Evolutionary conservation across 1,284 basidiomycete species (phyloP), one percentile per base, ranked within the genome.

Genomic region (Naganishia sp.): DNA sequence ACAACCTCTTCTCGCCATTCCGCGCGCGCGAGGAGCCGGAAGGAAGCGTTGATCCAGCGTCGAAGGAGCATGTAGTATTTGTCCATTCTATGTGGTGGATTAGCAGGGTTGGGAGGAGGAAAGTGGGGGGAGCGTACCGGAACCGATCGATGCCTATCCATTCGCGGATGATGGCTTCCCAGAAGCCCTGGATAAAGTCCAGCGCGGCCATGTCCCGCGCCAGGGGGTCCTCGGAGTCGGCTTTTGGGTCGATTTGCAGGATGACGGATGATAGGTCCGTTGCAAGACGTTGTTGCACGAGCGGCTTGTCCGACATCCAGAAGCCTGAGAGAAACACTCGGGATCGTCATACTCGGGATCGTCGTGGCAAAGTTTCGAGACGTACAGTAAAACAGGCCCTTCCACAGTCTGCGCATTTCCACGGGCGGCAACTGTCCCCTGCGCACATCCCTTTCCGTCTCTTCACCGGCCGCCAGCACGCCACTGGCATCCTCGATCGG

Each of bases 241-340:
- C 21, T 0, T 66, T 65, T 9, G 80, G 84, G 6, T 86, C 80
- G 67, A 94, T 90, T 10, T 82, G 84, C 39, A 96, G 80, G 5
- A 92, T 73, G 42, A 98, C 83, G 67, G 92, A 87, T 11, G 95
- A 88, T 28, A 99, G 81, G 73, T 95, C 91, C 10, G 84, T 82
- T 0, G 95, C 93, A 7, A 99, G 85, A 3, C 87, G 87, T 78
- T 99, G 96, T 77, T 99, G 95, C 5, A 99, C 89, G 3, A 95
- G 83, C 6, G 95, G 94, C 78, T 99, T 99, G 81, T 99, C 95
- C 3, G 93, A 97, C 94, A 98, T 98, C 94, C 94, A 99, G 80
- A 95, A 98, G 75, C 93, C 92, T 94, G 68, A 39, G n/a, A 31
- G 5, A 3, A 25, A 41, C 42, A 10, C 42, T 28, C 23, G 46